Conservation (phyloP, 768 basidiomycete genomes). For the Lyophyllum atratum region DNA sequence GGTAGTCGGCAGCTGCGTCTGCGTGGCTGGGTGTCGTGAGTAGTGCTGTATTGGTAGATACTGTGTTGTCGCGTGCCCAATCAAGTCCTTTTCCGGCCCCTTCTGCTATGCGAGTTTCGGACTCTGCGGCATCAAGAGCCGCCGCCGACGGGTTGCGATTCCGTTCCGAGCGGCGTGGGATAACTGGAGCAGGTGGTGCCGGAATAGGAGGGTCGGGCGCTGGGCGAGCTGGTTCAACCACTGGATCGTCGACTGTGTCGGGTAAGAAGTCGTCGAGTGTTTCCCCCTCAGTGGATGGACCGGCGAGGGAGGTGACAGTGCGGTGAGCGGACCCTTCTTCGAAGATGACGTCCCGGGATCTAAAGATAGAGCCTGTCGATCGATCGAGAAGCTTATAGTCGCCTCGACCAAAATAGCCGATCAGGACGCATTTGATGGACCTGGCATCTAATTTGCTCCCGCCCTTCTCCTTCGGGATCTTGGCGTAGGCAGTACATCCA, state of each 20-base stretch:
- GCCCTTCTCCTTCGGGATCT: not conserved
- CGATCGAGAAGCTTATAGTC: constrained; percentile 22
- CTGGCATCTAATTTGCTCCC: not conserved
- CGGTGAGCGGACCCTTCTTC: constrained; percentile 22
- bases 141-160: not conserved
- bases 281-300: not conserved
- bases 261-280: not conserved
- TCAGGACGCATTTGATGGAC: constrained; percentile 18
- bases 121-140: not conserved
- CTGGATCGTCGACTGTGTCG: not conserved
- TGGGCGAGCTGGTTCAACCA: not conserved
- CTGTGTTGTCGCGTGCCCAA: not conserved
- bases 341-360: constrained; percentile 24
- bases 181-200: not conserved
- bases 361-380: constrained; percentile 12
- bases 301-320: not conserved
- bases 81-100: not conserved
- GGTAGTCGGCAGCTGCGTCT: not conserved
- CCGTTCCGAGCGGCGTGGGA: not conserved
- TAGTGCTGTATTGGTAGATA: not conserved
- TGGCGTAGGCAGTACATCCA: constrained; percentile 10
- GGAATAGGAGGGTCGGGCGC: not conserved
- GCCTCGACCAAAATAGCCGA: constrained; percentile 22
- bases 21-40: not conserved
- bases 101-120: not conserved